These are phyloP conservation scores for Malus domestica DNA, from an alignment of 306 rosid genomes.

Conservation along the genomic window ASM211411v1 NC_041792.1:5290501-5291000, in stretches of 20 bases:
- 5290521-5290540: conserved; percentile 44
- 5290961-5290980: background rate
- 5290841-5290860: background rate
- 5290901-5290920: background rate
- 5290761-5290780: conserved; percentile 65
- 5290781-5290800: conserved; percentile 65
- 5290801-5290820: conserved; percentile 26
- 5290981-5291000: background rate
- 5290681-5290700: conserved; percentile 58
- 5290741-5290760: conserved; percentile 76
- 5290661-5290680: conserved; percentile 36
- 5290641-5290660: conserved; percentile 52
- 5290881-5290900: background rate
- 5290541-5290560: conserved; percentile 65
- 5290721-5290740: conserved; percentile 65
- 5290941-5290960: background rate
- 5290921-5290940: background rate
- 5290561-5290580: conserved; percentile 76
- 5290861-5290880: background rate
- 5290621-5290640: conserved; percentile 52
- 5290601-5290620: conserved; percentile 47
- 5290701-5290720: conserved; percentile 44
- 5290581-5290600: conserved; percentile 79
- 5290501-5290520: conserved; percentile 31
- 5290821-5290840: conserved; percentile 10